Conservation (phyloP, 2,329 filamentous ascomycete species). For the Penicillium sp. region DNA sequence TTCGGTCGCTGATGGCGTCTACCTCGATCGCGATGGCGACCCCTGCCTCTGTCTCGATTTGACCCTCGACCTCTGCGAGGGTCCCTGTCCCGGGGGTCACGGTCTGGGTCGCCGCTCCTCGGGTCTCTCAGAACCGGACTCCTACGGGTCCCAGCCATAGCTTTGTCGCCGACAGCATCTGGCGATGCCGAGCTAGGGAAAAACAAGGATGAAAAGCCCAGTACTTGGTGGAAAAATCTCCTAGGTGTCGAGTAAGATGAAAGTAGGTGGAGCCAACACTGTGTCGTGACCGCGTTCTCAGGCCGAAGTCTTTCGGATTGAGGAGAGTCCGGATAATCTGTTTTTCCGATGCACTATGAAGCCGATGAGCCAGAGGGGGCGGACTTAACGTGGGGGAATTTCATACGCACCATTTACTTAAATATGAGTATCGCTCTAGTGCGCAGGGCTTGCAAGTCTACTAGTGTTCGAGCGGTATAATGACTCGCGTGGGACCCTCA, state of each 20-base stretch:
- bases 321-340: conserved; percentile 29
- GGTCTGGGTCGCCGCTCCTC: conserved; percentile 50
- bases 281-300: conserved; percentile 31
- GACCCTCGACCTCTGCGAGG: conserved; percentile 47
- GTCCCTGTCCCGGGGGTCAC: conserved; percentile 40
- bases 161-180: conserved; percentile 47
- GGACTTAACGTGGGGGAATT: conserved; percentile 5
- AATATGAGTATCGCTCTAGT: background rate
- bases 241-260: conserved; percentile 15
- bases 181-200: conserved; percentile 23
- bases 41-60: conserved; percentile 40
- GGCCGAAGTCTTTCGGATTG: conserved; percentile 33
- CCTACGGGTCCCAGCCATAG: conserved; percentile 54
- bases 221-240: conserved; percentile 14
- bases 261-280: conserved; percentile 24
- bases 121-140: conserved; percentile 54
- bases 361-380: conserved; percentile 20
- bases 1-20: conserved; percentile 38
- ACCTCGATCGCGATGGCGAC: conserved; percentile 43
- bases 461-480: background rate
- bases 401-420: conserved; percentile 17
- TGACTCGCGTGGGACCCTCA: background rate
- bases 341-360: conserved; percentile 34
- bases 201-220: conserved; percentile 8
- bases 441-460: background rate